A percentile compares a stretch with the other conserved stretches of the same genome.
Conservation (phyloP, 208 protist species). For the Leishmania arabica region DNA sequence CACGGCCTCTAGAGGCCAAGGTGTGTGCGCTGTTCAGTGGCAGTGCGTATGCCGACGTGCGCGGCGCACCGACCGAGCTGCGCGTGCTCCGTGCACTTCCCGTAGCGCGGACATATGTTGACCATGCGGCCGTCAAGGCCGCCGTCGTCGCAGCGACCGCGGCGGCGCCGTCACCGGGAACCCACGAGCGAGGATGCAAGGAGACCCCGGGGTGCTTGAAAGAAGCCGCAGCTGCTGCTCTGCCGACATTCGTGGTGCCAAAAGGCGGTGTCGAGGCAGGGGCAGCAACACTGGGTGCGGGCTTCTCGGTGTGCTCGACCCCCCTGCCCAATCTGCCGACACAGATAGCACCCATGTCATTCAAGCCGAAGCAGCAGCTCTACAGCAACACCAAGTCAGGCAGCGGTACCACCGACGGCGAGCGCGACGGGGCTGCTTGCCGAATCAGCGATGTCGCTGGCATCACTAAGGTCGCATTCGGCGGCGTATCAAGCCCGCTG, state of each 20-base stretch:
- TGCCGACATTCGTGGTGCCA: neutral
- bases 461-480: neutral
- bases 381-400: neutral
- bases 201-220: neutral
- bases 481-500: neutral
- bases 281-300: too few species aligned
- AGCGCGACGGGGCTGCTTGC: neutral
- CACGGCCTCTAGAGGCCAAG: neutral
- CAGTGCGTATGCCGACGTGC: slow-evolving; percentile 4
- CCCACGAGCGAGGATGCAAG: neutral
- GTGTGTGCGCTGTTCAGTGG: slow-evolving; percentile 11
- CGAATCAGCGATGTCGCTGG: neutral
- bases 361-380: neutral
- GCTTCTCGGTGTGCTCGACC: neutral
- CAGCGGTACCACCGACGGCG: neutral
- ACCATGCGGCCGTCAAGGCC: neutral
- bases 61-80: neutral
- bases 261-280: neutral
- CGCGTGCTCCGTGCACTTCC: slow-evolving; percentile 15
- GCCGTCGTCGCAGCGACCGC: neutral
- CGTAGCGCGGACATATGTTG: neutral
- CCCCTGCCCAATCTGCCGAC: neutral
- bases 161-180: neutral
- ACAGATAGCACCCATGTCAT: neutral
- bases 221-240: neutral